These are phyloP conservation scores for Rhizopus arrhizus DNA, from an alignment of 371 early-diverging fungal genomes.

Conservation along the genomic window DNA sequence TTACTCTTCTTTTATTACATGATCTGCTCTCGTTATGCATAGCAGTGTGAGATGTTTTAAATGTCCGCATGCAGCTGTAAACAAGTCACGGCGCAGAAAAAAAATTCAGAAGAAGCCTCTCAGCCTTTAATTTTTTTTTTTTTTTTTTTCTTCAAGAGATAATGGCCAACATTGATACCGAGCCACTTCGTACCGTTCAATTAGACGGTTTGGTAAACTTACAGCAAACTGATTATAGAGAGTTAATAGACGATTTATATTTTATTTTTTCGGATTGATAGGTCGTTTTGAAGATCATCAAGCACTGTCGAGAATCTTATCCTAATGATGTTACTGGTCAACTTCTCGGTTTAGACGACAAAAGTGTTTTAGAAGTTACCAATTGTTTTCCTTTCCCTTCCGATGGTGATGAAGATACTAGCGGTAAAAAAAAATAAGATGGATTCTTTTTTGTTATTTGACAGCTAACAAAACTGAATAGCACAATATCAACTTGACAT, in stretches of 20 bases:
- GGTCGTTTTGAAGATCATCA: slow-evolving; percentile 93
- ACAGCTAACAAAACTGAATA: slow-evolving; percentile 12
- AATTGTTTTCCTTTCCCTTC: slow-evolving; percentile 87
- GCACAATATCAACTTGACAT: slow-evolving; percentile 92
- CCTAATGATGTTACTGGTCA: slow-evolving; percentile 89
- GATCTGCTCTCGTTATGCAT: no score
- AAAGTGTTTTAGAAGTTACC: slow-evolving; percentile 86
- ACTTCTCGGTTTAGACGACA: slow-evolving; percentile 83
- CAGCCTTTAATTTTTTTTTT: neutral
- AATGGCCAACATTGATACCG: slow-evolving; percentile 18
- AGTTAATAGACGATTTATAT: neutral
- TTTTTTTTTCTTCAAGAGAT: neutral
- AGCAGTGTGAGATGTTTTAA: no score
- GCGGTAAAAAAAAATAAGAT: slow-evolving; percentile 34
- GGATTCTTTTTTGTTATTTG: neutral
- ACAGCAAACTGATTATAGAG: neutral
- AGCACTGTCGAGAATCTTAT: slow-evolving; percentile 87
- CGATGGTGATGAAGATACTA: slow-evolving; percentile 52
- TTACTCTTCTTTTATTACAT: no score
- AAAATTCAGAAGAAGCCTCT: slow-evolving; percentile 4
- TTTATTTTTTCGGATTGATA: slow-evolving; percentile 23
- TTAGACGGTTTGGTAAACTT: slow-evolving; percentile 35
- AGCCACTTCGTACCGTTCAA: slow-evolving; percentile 32
- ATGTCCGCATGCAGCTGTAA: neutral
- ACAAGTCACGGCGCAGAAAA: slow-evolving; percentile 2